phyloP scores from a whole-genome alignment of 306 rosid species.

The Citrullus amarus region DNA sequence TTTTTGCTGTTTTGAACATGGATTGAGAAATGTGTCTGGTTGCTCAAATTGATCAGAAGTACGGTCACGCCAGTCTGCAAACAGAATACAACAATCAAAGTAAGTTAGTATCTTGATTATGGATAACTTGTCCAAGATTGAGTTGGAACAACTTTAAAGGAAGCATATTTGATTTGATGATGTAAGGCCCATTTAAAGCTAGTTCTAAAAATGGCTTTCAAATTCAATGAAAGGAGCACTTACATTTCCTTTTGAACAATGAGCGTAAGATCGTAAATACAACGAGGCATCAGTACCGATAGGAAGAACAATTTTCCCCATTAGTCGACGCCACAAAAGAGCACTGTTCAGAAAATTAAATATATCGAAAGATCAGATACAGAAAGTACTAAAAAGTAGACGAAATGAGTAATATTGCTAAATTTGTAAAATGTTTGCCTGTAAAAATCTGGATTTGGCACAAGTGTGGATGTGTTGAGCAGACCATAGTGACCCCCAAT shows the following conservation, averaged over 20 bases:
- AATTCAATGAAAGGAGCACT: constrained; percentile 19
- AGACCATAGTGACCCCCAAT: constrained; percentile 95
- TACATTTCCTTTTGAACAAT: constrained; percentile 78
- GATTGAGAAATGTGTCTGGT: constrained; percentile 48
- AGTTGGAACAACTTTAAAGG: neutral
- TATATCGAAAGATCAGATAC: neutral
- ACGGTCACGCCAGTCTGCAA: constrained; percentile 56
- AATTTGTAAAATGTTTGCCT: constrained; percentile 32
- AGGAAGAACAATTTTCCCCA: constrained; percentile 73
- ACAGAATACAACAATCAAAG: neutral
- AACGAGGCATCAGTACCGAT: constrained; percentile 35
- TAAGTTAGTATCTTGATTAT: neutral
- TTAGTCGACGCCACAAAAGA: constrained; percentile 87
- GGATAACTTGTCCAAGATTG: no score
- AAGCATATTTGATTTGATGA: neutral
- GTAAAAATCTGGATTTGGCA: constrained; percentile 91
- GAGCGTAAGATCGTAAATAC: constrained; percentile 70
- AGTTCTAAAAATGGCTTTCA: neutral
- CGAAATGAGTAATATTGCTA: neutral
- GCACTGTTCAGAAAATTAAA: constrained; percentile 36
- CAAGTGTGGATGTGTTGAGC: constrained; percentile 56
- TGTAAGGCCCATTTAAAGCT: neutral
- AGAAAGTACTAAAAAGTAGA: neutral
- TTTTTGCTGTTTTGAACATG: constrained; percentile 24
- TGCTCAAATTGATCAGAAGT: constrained; percentile 74